Conservation (phyloP, 257 asterid genomes). For the Asclepias syriaca region DNA sequence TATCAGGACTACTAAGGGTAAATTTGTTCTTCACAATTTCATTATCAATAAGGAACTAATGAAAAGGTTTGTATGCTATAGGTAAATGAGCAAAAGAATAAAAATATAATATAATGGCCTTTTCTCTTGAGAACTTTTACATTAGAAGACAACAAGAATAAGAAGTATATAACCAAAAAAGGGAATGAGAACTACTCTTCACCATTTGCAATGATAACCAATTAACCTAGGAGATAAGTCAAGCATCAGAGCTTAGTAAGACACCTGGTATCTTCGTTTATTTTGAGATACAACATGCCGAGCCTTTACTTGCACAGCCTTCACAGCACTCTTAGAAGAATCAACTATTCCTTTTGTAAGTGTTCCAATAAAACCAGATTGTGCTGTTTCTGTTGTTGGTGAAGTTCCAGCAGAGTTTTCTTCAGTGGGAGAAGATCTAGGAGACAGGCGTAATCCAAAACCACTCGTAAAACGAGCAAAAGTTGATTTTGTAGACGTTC, state of each 20-base stretch:
- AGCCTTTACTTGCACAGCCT: constrained; percentile 96
- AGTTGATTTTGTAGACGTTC: constrained; percentile 54
- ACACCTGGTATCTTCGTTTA: constrained; percentile 97
- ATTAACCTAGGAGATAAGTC: not conserved
- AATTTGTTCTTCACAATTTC: not conserved
- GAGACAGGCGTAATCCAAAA: constrained; percentile 68
- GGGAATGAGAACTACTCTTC: not conserved
- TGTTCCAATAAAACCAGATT: constrained; percentile 71
- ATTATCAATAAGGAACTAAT: not conserved
- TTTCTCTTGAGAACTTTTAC: not conserved
- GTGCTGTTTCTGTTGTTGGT: constrained; percentile 52
- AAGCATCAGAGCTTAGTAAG: constrained; percentile 10
- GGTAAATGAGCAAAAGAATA: not conserved
- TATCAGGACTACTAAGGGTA: not conserved
- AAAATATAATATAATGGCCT: not conserved
- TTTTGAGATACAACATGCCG: constrained; percentile 98
- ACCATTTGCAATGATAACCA: not conserved
- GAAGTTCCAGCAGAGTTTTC: constrained; percentile 54
- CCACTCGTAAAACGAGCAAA: constrained; percentile 79
- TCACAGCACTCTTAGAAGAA: constrained; percentile 89
- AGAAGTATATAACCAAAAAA: not conserved
- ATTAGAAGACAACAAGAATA: not conserved
- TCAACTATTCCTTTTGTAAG: constrained; percentile 90
- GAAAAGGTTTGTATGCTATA: not conserved
- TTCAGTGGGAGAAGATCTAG: constrained; percentile 66